phyloP scores from a whole-genome alignment of 257 asterid species.

The Orobanche coerulescens region DNA sequence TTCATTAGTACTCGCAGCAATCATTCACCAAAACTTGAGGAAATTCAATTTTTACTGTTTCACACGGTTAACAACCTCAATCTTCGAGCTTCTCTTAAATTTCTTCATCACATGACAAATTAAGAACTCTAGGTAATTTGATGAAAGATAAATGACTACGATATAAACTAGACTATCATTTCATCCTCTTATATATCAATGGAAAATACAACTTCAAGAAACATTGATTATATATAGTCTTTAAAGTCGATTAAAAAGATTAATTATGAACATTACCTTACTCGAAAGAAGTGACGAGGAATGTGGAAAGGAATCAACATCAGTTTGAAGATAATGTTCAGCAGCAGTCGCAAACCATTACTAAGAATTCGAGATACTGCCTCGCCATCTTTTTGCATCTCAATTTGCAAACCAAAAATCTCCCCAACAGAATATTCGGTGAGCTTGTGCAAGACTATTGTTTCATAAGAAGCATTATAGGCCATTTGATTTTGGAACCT shows the following conservation, averaged over 20 bases:
- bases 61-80: not conserved
- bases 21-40: too few relatives aligned
- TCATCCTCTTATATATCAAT: not conserved
- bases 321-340: constrained; percentile 38
- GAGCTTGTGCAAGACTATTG: constrained; percentile 38
- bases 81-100: not conserved
- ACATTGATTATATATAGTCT: not conserved
- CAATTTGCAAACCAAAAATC: constrained; percentile 39
- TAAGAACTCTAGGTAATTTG: not conserved
- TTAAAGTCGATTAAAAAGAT: not conserved
- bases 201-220: constrained; percentile 8
- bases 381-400: constrained; percentile 27
- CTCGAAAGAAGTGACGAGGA: constrained; percentile 59
- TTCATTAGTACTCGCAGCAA: too few relatives aligned
- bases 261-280: constrained; percentile 41
- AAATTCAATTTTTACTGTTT: not conserved
- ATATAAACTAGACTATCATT: not conserved
- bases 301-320: constrained; percentile 54
- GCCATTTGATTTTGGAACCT: constrained; percentile 32
- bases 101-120: not conserved
- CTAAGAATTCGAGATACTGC: constrained; percentile 20
- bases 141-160: not conserved
- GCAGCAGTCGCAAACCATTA: constrained; percentile 41
- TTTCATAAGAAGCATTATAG: constrained; percentile 28
- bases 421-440: constrained; percentile 45